phyloP scores from a whole-genome alignment of 2,329 filamentous ascomycete species.

The Fusarium pseudoanthophilum region DNA sequence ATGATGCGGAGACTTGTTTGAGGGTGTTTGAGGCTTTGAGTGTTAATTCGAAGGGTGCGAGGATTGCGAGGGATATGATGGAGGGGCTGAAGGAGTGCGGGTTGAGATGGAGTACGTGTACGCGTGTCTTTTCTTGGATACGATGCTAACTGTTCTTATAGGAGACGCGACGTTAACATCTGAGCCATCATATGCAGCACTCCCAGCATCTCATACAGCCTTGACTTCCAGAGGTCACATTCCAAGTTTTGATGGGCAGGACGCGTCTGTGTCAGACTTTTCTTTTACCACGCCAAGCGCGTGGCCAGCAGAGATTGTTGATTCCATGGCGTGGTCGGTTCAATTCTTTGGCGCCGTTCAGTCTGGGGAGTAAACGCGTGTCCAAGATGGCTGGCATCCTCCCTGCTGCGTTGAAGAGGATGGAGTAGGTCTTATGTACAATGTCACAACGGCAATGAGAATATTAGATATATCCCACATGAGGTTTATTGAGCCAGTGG shows the following conservation, averaged over 20 bases:
- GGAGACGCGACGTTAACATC: background rate
- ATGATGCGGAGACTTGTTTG: background rate
- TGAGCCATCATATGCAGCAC: rapidly evolving
- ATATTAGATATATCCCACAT: background rate
- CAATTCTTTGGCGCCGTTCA: background rate
- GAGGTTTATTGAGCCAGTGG: rapidly evolving
- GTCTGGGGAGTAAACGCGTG: background rate
- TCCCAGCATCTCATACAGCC: background rate
- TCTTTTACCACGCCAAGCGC: background rate
- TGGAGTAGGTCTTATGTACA: background rate
- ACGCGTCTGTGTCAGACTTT: background rate
- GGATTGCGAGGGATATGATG: background rate
- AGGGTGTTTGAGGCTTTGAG: background rate
- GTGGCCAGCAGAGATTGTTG: background rate
- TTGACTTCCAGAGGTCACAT: background rate
- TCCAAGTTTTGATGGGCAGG: background rate
- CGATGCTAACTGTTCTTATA: rapidly evolving
- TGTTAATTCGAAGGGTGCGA: background rate
- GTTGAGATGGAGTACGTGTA: background rate
- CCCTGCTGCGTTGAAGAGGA: rapidly evolving
- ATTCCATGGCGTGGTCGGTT: background rate
- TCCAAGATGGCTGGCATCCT: background rate
- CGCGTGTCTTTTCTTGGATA: rapidly evolving
- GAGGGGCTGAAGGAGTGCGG: background rate
- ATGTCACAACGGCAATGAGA: too few species aligned